phyloP scores from a whole-genome alignment of 441 rosid genomes.

The Eutrema salsugineum region DNA sequence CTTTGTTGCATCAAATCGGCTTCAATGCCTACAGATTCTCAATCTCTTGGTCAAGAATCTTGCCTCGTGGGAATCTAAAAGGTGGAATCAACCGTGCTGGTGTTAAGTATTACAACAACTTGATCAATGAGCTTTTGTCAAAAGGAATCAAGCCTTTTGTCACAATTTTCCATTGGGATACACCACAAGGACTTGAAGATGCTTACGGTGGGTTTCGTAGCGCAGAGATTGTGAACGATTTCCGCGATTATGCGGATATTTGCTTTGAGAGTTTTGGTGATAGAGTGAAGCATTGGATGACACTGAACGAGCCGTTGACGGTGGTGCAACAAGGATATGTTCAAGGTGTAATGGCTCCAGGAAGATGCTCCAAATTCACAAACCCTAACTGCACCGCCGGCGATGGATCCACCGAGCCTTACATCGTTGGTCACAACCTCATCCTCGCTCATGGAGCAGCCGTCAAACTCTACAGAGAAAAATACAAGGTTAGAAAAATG shows the following conservation, averaged over 20 bases:
- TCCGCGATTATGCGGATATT: slow-evolving; percentile 33
- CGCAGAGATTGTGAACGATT: slow-evolving; percentile 36
- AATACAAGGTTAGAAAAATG: slow-evolving; percentile 21
- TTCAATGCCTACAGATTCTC: slow-evolving; percentile 69
- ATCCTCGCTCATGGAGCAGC: slow-evolving; percentile 36
- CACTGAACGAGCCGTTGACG: slow-evolving; percentile 41
- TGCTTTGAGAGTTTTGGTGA: slow-evolving; percentile 46
- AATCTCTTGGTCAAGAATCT: slow-evolving; percentile 78
- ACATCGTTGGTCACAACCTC: slow-evolving; percentile 29
- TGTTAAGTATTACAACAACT: slow-evolving; percentile 40
- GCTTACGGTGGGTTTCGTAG: slow-evolving; percentile 58
- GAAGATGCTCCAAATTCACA: slow-evolving; percentile 32
- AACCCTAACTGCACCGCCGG: slow-evolving; percentile 25
- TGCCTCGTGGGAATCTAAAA: slow-evolving; percentile 42
- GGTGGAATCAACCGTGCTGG: slow-evolving; percentile 44
- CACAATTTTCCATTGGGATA: slow-evolving; percentile 58
- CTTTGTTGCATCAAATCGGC: slow-evolving; percentile 48
- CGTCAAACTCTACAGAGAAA: slow-evolving; percentile 24
- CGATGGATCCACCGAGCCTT: slow-evolving; percentile 34
- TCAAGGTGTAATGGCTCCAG: slow-evolving; percentile 30
- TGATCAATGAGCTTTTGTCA: slow-evolving; percentile 50
- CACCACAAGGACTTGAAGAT: slow-evolving; percentile 55
- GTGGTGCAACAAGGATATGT: slow-evolving; percentile 22
- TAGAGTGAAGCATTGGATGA: slow-evolving; percentile 46
- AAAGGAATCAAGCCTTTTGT: slow-evolving; percentile 52